Percentiles rank a stretch among this genome's conserved stretches.
Conservation (phyloP, 345 rosid species). For the Ceriops decandra region DNA sequence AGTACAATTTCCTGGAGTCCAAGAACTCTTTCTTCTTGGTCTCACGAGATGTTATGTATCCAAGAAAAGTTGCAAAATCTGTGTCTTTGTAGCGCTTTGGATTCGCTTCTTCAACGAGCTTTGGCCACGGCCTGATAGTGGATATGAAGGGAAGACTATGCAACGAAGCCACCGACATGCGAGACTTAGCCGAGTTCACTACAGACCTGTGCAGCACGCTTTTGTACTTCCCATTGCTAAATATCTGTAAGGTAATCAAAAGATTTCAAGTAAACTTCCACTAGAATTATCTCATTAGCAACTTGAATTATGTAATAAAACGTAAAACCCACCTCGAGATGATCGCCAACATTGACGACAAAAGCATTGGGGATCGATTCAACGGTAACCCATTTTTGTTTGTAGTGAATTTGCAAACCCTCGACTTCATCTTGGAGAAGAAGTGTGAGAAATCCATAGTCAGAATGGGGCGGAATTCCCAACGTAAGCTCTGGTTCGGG, state of each 20-base stretch:
- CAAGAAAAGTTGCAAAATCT: constrained; percentile 66
- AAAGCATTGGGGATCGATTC: constrained; percentile 65
- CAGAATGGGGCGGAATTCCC: constrained; percentile 95
- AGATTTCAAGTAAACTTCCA: neutral
- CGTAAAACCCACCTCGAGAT: constrained; percentile 60
- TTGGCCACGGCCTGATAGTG: constrained; percentile 43
- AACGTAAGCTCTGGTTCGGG: constrained; percentile 84
- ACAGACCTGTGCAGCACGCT: constrained; percentile 79
- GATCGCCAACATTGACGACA: constrained; percentile 85
- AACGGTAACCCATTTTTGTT: constrained; percentile 67
- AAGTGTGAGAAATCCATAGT: constrained; percentile 82
- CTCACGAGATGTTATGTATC: constrained; percentile 56
- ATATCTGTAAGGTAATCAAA: constrained; percentile 42
- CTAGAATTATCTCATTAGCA: too few species aligned
- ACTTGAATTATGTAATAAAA: too few species aligned
- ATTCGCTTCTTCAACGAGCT: constrained; percentile 43
- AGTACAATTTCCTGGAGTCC: constrained; percentile 57
- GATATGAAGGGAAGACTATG: constrained; percentile 52
- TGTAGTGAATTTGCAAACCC: constrained; percentile 59
- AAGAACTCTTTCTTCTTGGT: constrained; percentile 73
- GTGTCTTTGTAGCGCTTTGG: constrained; percentile 60
- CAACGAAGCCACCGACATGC: constrained; percentile 76
- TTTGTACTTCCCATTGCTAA: constrained; percentile 85
- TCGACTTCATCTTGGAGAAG: constrained; percentile 79
- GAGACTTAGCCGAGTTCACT: constrained; percentile 48